Conservation (phyloP, 2,329 filamentous ascomycete genomes). For the Curvularia sp. region DNA sequence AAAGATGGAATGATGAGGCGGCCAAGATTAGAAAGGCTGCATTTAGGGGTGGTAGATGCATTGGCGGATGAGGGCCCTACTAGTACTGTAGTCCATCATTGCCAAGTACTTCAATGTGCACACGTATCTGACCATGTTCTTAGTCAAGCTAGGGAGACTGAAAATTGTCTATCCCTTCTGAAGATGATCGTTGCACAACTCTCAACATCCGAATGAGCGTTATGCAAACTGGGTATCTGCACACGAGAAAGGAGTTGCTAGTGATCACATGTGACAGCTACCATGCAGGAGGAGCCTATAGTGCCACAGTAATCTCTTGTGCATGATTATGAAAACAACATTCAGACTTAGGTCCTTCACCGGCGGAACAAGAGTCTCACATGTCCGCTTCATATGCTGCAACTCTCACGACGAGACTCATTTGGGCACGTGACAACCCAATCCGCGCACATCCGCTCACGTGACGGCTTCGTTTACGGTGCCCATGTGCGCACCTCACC, state of each 20-base stretch:
- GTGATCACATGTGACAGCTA: background rate
- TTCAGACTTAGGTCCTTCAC: background rate
- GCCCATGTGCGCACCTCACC: background rate
- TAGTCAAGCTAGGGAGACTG: background rate
- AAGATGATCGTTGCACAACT: background rate
- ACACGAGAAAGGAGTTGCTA: background rate
- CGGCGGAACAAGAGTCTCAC: background rate
- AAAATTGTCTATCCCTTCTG: background rate
- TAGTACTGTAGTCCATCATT: background rate
- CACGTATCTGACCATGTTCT: background rate
- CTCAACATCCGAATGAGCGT: background rate
- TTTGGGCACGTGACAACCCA: no score
- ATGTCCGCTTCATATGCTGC: background rate
- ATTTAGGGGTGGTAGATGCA: background rate
- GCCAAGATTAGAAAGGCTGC: background rate
- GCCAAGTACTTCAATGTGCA: background rate
- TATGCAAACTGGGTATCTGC: background rate
- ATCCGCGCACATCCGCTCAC: background rate
- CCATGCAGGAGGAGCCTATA: no score
- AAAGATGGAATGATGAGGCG: slow-evolving; percentile 10
- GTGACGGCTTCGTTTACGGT: background rate
- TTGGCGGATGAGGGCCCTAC: background rate
- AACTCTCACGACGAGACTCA: no score
- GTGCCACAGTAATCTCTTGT: background rate
- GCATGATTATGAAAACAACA: background rate